phyloP scores from a whole-genome alignment of 2,329 filamentous ascomycete species.

The Sarocladium kiliense region DNA sequence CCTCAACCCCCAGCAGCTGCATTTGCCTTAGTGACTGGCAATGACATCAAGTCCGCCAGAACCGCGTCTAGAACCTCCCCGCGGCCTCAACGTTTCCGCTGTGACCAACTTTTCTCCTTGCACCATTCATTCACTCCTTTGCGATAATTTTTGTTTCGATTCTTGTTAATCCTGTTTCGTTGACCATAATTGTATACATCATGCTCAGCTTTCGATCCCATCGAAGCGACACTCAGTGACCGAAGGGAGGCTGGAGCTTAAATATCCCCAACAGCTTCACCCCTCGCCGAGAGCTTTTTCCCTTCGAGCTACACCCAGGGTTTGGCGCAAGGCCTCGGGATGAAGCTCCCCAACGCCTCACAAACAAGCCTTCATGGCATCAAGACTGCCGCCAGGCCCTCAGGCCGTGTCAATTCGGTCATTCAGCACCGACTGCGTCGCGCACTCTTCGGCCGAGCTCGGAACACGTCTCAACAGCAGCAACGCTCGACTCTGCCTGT shows the following conservation, averaged over 20 bases:
- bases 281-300: not conserved
- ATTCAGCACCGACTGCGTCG: not conserved
- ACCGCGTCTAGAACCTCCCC: slow-evolving; percentile 5
- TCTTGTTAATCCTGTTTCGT: not conserved
- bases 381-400: not conserved
- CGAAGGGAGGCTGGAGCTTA: not conserved
- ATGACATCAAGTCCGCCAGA: slow-evolving; percentile 5
- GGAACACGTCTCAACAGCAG: not conserved
- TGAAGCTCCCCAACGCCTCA: slow-evolving; percentile 1
- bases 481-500: slow-evolving; percentile 21
- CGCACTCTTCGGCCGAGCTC: slow-evolving; percentile 4
- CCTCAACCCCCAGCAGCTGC: not conserved
- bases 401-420: not conserved
- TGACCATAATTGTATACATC: not conserved
- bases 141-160: not conserved
- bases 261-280: slow-evolving; percentile 3
- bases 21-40: not conserved
- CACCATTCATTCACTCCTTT: slow-evolving; percentile 4
- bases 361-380: slow-evolving; percentile 1
- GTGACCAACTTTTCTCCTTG: not conserved
- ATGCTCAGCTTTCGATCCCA: not conserved
- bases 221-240: not conserved
- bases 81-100: slow-evolving; percentile 1
- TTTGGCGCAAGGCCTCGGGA: not conserved
- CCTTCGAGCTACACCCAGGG: not conserved